A percentile compares a stretch with the other conserved stretches of the same genome.
Conservation (phyloP, 2,329 filamentous ascomycete species). For the Xylogone sp. region DNA sequence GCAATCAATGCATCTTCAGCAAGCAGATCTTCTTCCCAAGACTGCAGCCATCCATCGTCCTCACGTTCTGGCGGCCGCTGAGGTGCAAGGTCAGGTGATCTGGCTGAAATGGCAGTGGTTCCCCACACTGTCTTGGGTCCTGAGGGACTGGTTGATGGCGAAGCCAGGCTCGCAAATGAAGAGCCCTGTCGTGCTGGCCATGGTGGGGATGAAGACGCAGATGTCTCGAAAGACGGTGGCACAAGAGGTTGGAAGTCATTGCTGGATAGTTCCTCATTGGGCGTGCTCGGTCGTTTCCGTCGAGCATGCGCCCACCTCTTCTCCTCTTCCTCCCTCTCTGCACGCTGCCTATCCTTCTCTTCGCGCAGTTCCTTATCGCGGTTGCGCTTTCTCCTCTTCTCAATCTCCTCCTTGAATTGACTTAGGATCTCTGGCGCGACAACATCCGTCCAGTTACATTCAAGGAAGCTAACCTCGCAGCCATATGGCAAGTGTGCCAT, state of each 20-base stretch:
- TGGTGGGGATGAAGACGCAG: constrained; percentile 42
- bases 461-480: constrained; percentile 68
- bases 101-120: constrained; percentile 62
- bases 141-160: constrained; percentile 77
- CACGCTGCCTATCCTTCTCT: constrained; percentile 65
- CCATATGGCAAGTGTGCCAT: constrained; percentile 67
- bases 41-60: constrained; percentile 84
- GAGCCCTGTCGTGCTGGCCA: constrained; percentile 53
- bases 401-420: constrained; percentile 60
- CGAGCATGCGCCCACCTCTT: constrained; percentile 57
- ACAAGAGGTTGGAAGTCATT: constrained; percentile 65
- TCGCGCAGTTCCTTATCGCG: constrained; percentile 65
- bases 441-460: constrained; percentile 73
- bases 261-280: constrained; percentile 41
- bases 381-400: constrained; percentile 59
- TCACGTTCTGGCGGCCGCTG: constrained; percentile 12
- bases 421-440: constrained; percentile 58
- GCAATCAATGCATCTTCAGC: constrained; percentile 56
- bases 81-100: constrained; percentile 50
- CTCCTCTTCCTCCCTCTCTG: constrained; percentile 66
- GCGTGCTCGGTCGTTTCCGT: constrained; percentile 50
- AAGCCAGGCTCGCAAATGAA: constrained; percentile 66
- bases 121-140: constrained; percentile 85
- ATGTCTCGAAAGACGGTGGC: constrained; percentile 41
- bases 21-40: constrained; percentile 73